A percentile compares a stretch with the other conserved stretches of the same genome.
Conservation (phyloP, 306 rosid species). For the Morella rubra region DNA sequence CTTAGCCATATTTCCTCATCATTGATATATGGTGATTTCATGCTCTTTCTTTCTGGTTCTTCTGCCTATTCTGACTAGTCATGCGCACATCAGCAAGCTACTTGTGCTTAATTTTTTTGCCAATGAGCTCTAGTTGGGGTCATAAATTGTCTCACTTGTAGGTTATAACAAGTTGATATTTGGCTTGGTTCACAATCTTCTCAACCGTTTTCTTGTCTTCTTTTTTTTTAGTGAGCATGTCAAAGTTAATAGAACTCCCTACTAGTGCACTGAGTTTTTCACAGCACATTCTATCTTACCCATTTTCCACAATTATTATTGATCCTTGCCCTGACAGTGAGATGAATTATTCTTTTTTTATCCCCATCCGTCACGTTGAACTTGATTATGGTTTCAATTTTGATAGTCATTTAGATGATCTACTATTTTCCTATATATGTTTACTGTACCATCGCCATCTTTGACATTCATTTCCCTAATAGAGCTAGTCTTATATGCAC, state of each 20-base stretch:
- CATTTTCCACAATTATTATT: not conserved
- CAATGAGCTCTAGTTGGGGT: constrained; percentile 9
- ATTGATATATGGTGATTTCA: not conserved
- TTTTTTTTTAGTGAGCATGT: too few relatives aligned
- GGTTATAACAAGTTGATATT: not conserved
- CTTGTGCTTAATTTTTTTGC: not conserved
- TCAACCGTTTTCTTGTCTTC: not conserved
- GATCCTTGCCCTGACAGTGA: not conserved
- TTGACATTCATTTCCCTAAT: not conserved
- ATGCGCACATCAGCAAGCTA: not conserved
- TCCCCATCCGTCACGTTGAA: not conserved
- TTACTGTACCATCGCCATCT: not conserved
- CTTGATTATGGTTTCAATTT: not conserved
- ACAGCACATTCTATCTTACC: not conserved
- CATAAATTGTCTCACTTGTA: constrained; percentile 6
- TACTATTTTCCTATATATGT: not conserved
- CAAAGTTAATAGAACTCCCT: not conserved
- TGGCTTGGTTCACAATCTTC: not conserved
- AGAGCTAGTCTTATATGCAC: not conserved
- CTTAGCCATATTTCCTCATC: constrained; percentile 5
- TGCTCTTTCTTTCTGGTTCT: constrained; percentile 1
- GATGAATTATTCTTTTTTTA: not conserved
- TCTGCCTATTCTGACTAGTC: constrained; percentile 17
- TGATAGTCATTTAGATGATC: not conserved
- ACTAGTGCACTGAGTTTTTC: not conserved